Conservation (phyloP, 805 yeast genomes). For the Kuraishia molischiana region DNA sequence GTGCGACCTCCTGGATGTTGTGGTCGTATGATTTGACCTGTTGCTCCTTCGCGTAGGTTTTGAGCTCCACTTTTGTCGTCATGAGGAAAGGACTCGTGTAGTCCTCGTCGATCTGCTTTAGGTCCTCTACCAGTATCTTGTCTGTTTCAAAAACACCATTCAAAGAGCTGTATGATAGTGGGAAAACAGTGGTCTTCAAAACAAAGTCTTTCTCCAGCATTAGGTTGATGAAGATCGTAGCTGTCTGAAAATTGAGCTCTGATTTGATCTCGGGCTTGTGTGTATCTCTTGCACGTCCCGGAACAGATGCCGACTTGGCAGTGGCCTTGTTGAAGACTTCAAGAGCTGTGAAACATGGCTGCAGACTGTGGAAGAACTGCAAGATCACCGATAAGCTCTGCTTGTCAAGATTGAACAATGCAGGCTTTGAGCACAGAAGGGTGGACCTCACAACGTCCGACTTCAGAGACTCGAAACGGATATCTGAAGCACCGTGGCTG, state of each 20-base stretch:
- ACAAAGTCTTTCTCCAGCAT: constrained; percentile 9
- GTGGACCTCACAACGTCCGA: constrained; percentile 22
- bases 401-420: constrained; percentile 13
- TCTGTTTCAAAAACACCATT: constrained; percentile 23
- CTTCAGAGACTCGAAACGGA: constrained; percentile 39
- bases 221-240: constrained; percentile 21
- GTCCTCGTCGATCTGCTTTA: constrained; percentile 2
- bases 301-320: neutral
- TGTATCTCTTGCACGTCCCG: neutral
- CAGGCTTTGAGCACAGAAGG: constrained; percentile 32
- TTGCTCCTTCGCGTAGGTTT: constrained; percentile 8
- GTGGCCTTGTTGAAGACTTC: neutral
- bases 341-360: constrained; percentile 7
- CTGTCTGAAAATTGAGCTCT: constrained; percentile 28
- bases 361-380: constrained; percentile 6
- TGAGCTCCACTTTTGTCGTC: constrained; percentile 14
- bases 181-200: constrained; percentile 25
- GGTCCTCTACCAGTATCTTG: constrained; percentile 17
- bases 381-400: constrained; percentile 3
- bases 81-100: constrained; percentile 11
- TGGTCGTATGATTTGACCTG: constrained; percentile 17
- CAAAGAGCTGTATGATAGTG: constrained; percentile 31
- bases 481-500: constrained; percentile 19
- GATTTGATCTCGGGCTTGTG: neutral
- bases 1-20: constrained; percentile 1